A percentile compares a stretch with the other conserved stretches of the same genome.
Conservation (phyloP, 192 early-diverging fungal genomes). For the Podila horticola region DNA sequence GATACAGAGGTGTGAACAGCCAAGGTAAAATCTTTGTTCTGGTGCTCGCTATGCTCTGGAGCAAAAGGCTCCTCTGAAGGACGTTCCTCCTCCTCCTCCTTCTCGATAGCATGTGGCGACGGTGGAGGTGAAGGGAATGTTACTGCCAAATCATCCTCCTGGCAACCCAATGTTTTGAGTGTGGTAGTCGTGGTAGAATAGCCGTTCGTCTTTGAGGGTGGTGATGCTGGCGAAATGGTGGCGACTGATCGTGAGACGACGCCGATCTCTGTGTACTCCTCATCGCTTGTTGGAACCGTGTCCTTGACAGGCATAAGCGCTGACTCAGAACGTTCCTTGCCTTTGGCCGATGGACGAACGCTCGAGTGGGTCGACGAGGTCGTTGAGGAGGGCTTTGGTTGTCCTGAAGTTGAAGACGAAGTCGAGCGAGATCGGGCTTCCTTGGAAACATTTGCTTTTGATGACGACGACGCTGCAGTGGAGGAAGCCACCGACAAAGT, state of each 20-base stretch:
- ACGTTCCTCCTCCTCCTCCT: background rate
- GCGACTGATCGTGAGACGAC: background rate
- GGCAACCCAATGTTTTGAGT: too few species aligned
- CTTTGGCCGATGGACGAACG: too few species aligned
- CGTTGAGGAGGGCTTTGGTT: background rate
- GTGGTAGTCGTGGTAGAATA: too few species aligned
- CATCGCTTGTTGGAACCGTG: background rate
- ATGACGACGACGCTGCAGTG: background rate
- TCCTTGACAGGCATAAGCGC: background rate
- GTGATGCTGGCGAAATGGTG: constrained; percentile 13
- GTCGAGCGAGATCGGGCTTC: background rate
- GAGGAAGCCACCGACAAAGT: constrained; percentile 6
- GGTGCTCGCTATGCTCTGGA: background rate
- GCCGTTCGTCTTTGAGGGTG: background rate
- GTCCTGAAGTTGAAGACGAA: background rate
- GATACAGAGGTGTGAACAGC: too few species aligned
- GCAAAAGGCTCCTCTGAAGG: too few species aligned
- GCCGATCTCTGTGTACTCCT: constrained; percentile 18
- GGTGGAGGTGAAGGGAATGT: constrained; percentile 31
- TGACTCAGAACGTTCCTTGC: too few species aligned
- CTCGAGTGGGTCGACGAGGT: constrained; percentile 5
- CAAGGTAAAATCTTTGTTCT: background rate
- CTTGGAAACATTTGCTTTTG: background rate
- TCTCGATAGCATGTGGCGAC: constrained; percentile 14
- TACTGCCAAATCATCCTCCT: background rate